Base-by-base conservation (phyloP, 768 basidiomycete genomes). In the Cystobasidium ongulense region DNA sequence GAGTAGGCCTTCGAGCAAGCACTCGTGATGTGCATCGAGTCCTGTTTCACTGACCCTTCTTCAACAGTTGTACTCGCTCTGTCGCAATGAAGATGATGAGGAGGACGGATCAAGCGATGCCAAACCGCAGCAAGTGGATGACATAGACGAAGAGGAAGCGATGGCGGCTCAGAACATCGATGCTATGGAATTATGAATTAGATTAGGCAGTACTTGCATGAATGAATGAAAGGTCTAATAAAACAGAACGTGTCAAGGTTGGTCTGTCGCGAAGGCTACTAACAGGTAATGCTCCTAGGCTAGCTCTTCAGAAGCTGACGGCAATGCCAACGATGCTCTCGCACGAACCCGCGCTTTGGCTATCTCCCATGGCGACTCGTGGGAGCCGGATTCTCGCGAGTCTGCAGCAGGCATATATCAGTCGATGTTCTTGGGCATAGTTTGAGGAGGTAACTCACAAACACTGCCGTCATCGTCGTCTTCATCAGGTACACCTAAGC, bases 401-500 rank as follows among this genome's bases (percentile, higher is more conserved):
- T 70, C 67, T 70, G 52, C 35, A 23, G n/a, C 13, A 17, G 53
- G 5, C 54, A 41, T 41, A 41, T 33, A 54, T 33, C 29, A 33
- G 29, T 54, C 33, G 27, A 70, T 31, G 7, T 11, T 18, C 64
- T n/a, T n/a, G 36, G 63, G 10, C 15, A 33, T 15, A 25, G 17
- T 27, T 64, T 8, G 21, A 31, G 13, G 8, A 39, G 35, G 35
- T 21, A 15, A 70, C 67, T 54, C 35, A 70, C 67, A 70, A 23
- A 70, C 39, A 36, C 67, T 70, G 8, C 67, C 15, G n/a, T n/a
- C n/a, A 70, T 70, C 67, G 39, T 70, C 67, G 18, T 70, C 67
- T 10, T 70, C 67, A 27, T 70, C 29, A 5, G 67, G 67, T 8
- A 70, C 43, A 17, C 21, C 35, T 52, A 70, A 27, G 35, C 67